phyloP scores from a whole-genome alignment of 2,329 filamentous ascomycete genomes.

The Diaporthe batatas region DNA sequence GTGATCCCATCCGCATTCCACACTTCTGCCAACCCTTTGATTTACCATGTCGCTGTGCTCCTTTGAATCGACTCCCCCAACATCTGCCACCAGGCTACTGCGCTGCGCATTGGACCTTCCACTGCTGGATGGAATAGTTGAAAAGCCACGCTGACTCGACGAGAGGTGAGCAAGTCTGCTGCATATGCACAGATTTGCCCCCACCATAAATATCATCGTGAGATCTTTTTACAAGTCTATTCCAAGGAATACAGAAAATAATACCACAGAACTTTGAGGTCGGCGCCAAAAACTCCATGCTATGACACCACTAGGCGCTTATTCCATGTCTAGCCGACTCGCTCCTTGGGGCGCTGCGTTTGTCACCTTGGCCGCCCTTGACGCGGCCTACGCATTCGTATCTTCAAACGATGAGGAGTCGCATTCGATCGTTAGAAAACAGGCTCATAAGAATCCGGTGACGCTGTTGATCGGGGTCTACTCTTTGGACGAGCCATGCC shows the following conservation, averaged over 20 bases:
- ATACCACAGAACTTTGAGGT: neutral
- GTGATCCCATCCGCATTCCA: neutral
- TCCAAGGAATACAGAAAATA: neutral
- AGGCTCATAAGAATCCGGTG: neutral
- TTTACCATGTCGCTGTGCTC: too few species aligned
- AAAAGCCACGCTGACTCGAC: neutral
- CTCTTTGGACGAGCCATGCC: neutral
- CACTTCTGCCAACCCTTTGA: neutral
- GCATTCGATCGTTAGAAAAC: neutral
- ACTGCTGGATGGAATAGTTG: too few species aligned
- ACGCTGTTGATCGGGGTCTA: neutral
- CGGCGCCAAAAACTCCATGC: constrained; percentile 29
- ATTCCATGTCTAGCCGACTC: neutral
- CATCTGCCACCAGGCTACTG: neutral
- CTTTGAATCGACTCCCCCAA: neutral
- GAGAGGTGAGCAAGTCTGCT: neutral
- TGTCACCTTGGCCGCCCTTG: neutral
- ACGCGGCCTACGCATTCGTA: neutral
- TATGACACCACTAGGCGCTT: constrained; percentile 9
- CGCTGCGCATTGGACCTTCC: neutral
- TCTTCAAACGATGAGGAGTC: neutral
- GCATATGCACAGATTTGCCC: neutral
- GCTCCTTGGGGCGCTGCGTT: neutral
- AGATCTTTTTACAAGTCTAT: neutral
- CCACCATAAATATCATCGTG: too few species aligned